Base-by-base conservation (phyloP, 2,329 filamentous ascomycete genomes). In the Akanthomyces muscarius region DNA sequence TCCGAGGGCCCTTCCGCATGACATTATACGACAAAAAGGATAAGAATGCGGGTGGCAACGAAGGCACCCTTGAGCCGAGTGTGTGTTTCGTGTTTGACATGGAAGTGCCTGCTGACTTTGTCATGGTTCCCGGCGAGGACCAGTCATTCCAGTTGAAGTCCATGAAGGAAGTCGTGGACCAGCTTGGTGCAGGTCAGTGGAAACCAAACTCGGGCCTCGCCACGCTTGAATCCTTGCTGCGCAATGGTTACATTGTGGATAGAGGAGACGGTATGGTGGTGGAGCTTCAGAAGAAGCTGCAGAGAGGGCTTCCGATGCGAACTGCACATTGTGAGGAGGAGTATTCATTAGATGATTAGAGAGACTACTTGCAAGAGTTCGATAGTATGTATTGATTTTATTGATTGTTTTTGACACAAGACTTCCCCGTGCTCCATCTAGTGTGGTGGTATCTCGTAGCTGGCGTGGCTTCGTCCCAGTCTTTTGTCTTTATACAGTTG, bases 191-290 rank as follows among this genome's bases (percentile, higher is more conserved):
- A 41, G 38, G 38, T 10, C 61, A 61, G 33, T 77, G 75, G 75
- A 77, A 77, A 67, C 74, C 75, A n/a, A 76, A 76, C 58, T 75
- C 73, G 53, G 75, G 70, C n/a, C 65, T 77, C 6, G 74, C 75
- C n/a, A 76, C 76, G 71, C 66, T 77, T 28, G 73, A 76, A 51
- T 77, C 76, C 56, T 63, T 77, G 45, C 62, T 73, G 14, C 71
- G 73, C 21, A 71, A 71, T 61, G 67, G 69, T 5, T 68, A 71
- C 41, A 63, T 75, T 47, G 66, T 55, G 13, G 66, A 65, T 8
- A 64, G 61, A 1, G 69, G 72, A 5, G 70, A 72, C 44, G 66
- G 64, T 25, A 64, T n/a, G 4, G 23, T 45, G 16, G 25, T 38
- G 6, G 10, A 25, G 18, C 48, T 63, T 55, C 11, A 23, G 1